Percentiles rank a stretch among this genome's conserved stretches.
phyloP scores from a whole-genome alignment of 2,329 filamentous ascomycete genomes.

The Exophiala alcalophila region DNA sequence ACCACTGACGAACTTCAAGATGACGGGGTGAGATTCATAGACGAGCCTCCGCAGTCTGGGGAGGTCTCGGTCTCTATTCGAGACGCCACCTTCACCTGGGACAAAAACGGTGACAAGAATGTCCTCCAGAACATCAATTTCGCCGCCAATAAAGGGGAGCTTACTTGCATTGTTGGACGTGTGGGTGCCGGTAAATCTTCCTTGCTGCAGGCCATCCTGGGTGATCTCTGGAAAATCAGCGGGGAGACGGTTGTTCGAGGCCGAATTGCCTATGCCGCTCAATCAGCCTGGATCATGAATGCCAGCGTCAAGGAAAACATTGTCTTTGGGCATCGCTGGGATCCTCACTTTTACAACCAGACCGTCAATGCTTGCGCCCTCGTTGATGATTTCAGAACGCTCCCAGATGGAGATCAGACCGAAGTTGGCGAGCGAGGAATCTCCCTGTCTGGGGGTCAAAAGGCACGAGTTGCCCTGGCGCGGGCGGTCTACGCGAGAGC shows the following conservation, averaged over 20 bases:
- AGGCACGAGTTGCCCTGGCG: slow-evolving; percentile 86
- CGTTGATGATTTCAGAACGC: slow-evolving; percentile 80
- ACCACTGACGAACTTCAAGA: slow-evolving; percentile 83
- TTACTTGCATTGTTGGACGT: slow-evolving; percentile 87
- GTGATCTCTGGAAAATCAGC: slow-evolving; percentile 85
- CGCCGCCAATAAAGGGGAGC: slow-evolving; percentile 83
- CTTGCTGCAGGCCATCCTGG: slow-evolving; percentile 80
- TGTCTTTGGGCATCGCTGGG: slow-evolving; percentile 90
- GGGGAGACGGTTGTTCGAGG: slow-evolving; percentile 82
- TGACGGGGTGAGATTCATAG: slow-evolving; percentile 67
- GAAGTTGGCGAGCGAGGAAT: slow-evolving; percentile 96
- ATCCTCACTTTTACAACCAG: slow-evolving; percentile 89
- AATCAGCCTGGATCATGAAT: slow-evolving; percentile 96
- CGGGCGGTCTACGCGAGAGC: slow-evolving; percentile 93
- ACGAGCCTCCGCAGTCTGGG: slow-evolving; percentile 69
- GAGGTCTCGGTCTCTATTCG: slow-evolving; percentile 82
- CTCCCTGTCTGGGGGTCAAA: slow-evolving; percentile 92
- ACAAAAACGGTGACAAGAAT: slow-evolving; percentile 67
- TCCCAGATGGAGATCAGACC: slow-evolving; percentile 94
- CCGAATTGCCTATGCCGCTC: slow-evolving; percentile 83
- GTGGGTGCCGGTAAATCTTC: slow-evolving; percentile 97
- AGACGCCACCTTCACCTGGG: slow-evolving; percentile 91
- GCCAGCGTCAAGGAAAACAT: slow-evolving; percentile 97
- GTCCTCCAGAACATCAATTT: slow-evolving; percentile 82
- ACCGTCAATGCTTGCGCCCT: slow-evolving; percentile 90